phyloP scores from a whole-genome alignment of 192 early-diverging fungal genomes.

The Podochytrium sp. region DNA sequence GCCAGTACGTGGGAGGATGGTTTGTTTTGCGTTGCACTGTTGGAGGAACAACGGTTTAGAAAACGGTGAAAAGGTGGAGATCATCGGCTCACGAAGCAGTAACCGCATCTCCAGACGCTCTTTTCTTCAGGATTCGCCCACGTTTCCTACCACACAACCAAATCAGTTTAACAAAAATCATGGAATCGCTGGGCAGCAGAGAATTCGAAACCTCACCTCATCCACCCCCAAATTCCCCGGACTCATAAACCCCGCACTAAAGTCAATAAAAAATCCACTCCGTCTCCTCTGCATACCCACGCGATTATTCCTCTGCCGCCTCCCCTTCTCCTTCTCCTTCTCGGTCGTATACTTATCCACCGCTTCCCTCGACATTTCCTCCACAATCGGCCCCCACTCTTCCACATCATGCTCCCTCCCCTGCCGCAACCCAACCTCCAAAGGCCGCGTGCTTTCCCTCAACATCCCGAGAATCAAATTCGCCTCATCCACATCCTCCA shows the following conservation, averaged over 20 bases:
- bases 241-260: neutral
- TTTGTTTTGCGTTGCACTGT: slow-evolving; percentile 25
- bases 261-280: neutral
- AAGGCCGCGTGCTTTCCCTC: slow-evolving; percentile 7
- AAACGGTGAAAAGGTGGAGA: neutral
- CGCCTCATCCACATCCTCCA: slow-evolving; percentile 5
- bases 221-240: neutral
- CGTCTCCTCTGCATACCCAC: neutral
- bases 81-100: slow-evolving; percentile 28
- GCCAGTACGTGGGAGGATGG: slow-evolving; percentile 20
- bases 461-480: slow-evolving; percentile 28
- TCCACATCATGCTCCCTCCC: slow-evolving; percentile 15
- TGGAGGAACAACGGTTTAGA: neutral
- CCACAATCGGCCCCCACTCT: slow-evolving; percentile 35
- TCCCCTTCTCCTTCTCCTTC: slow-evolving; percentile 14
- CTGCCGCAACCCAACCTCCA: slow-evolving; percentile 2
- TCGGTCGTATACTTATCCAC: slow-evolving; percentile 6
- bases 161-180: too few species aligned
- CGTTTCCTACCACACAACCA: too few species aligned
- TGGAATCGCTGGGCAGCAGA: neutral
- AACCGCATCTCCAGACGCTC: slow-evolving; percentile 9
- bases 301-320: slow-evolving; percentile 6
- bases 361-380: slow-evolving; percentile 19
- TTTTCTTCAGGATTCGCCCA: slow-evolving; percentile 25
- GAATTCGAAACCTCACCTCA: too few species aligned